Conservation (phyloP, 108 stramenopile genomes). For the Parietichytrium sp. region DNA sequence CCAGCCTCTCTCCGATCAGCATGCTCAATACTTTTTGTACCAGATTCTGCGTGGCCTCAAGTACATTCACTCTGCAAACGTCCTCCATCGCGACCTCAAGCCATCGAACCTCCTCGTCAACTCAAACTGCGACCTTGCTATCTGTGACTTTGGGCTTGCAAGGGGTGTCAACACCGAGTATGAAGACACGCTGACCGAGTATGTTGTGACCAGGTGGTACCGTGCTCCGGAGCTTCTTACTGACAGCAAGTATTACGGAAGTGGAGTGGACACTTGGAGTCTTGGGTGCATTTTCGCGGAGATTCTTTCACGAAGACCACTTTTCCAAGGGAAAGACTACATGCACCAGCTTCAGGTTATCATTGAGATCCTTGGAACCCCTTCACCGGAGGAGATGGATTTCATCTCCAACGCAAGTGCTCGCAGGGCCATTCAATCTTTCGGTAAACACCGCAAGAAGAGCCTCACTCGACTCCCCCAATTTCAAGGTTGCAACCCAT, state of each 20-base stretch:
- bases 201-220: slow-evolving; percentile 67
- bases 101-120: slow-evolving; percentile 90
- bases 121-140: slow-evolving; percentile 49
- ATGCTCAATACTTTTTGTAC: slow-evolving; percentile 67
- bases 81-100: slow-evolving; percentile 80
- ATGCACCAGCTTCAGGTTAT: slow-evolving; percentile 61
- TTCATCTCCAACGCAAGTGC: slow-evolving; percentile 50
- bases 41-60: slow-evolving; percentile 67
- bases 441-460: neutral
- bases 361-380: slow-evolving; percentile 59
- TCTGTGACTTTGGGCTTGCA: slow-evolving; percentile 62
- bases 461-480: neutral
- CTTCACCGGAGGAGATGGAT: slow-evolving; percentile 49
- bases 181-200: slow-evolving; percentile 46
- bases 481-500: slow-evolving; percentile 3
- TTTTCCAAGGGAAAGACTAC: slow-evolving; percentile 55
- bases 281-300: slow-evolving; percentile 59
- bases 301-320: slow-evolving; percentile 45
- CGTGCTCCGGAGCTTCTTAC: slow-evolving; percentile 54
- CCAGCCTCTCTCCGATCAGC: slow-evolving; percentile 60
- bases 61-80: slow-evolving; percentile 61
- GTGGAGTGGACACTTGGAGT: slow-evolving; percentile 55
- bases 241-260: slow-evolving; percentile 42
- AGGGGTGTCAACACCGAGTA: slow-evolving; percentile 21
- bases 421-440: slow-evolving; percentile 9